Evolutionary conservation across 495 filamentous ascomycete genomes (phyloP).

Genomic region (Annulohypoxylon stygium): DNA sequence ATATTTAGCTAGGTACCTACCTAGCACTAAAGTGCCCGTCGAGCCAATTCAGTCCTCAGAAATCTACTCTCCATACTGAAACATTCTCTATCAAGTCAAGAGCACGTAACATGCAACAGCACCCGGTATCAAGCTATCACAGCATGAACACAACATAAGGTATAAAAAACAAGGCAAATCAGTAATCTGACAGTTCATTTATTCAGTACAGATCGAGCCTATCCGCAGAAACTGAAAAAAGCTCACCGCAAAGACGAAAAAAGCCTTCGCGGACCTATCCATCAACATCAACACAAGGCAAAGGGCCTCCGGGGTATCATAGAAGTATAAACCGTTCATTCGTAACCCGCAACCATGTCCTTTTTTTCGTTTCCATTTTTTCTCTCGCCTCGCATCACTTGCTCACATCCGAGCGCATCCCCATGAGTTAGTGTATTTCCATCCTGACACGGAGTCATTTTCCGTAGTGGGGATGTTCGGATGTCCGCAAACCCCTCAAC

Average conservation of each 20-base stretch:
- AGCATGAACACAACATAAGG: too few relatives aligned
- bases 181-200: not conserved
- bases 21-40: too few relatives aligned
- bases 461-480: too few relatives aligned
- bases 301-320: conserved; percentile 34
- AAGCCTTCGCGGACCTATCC: not conserved
- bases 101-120: too few relatives aligned
- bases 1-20: too few relatives aligned
- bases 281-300: conserved; percentile 11
- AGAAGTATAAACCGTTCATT: conserved; percentile 8
- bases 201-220: not conserved
- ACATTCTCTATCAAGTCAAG: too few relatives aligned
- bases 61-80: too few relatives aligned
- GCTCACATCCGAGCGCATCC: not conserved
- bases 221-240: not conserved
- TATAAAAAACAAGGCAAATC: too few relatives aligned
- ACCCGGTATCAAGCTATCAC: too few relatives aligned
- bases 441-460: not conserved
- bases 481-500: not conserved
- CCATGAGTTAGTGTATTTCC: not conserved
- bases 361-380: not conserved
- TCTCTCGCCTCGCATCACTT: not conserved
- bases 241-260: not conserved
- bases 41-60: too few relatives aligned
- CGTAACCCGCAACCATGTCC: not conserved